Base-by-base conservation (phyloP, 2,329 filamentous ascomycete species). In the Phialocephala sp. region DNA sequence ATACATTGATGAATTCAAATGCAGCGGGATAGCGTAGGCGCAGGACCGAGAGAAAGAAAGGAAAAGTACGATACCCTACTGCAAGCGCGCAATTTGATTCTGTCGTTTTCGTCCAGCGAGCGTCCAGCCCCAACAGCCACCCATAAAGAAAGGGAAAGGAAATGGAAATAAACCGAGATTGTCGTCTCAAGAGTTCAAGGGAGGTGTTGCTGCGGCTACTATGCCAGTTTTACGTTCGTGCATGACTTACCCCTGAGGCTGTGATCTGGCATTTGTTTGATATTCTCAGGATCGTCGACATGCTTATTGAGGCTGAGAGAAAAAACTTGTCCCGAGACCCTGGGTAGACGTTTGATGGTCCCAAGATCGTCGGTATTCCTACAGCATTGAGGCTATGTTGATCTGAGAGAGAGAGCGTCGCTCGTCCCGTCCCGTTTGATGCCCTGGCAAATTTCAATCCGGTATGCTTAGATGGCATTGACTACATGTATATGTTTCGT, bases 21-120 rank as follows among this genome's bases (percentile, higher is more conserved):
- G 36, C 24, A 41, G 24, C 57, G 37, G n/a, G 20, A 59, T 35
- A 39, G 57, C 24, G 15, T 15, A 47, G 60, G 60, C 60, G 54
- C 54, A 50, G 54, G 54, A 58, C 15, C 37, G 36, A 24, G 36
- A 36, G 32, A 8, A 47, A 57, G 12, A 37, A 63, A 63, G 56
- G 64, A 69, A 69, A 71, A 68, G 67, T 62, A 69, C 69, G 67
- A 71, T 71, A 71, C 69, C 69, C 69, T 66, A 14, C 12, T 35
- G 50, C 50, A 54, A 54, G 22, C 50, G n/a, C 24, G 27, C 27
- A 32, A 3, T 50, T 50, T n/a, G n/a, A 50, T 24, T 50, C 45
- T 50, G 45, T 24, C 41, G 41, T 50, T 50, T 50, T 50, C 15
- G 12, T 54, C 50, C 50, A 32, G 50, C 15, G 32, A 24, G 22